Conservation (phyloP, 805 yeast species). For the Barnettozyma siamensis region DNA sequence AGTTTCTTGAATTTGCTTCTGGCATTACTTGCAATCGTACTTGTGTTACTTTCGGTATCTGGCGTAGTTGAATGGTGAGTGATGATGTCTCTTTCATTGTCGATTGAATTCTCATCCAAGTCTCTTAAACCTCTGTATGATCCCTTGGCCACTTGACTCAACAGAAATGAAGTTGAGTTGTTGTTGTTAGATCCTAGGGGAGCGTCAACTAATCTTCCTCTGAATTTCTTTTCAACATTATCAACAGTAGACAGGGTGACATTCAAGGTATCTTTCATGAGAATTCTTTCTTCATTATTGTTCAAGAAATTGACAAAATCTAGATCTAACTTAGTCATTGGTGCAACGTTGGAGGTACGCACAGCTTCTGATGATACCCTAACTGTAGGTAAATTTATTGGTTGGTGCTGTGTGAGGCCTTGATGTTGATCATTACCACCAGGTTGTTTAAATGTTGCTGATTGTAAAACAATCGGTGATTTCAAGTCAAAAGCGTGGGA, state of each 20-base stretch:
- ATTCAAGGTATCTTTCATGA: conserved; percentile 50
- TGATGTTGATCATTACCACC: neutral
- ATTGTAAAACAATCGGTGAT: neutral
- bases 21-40: conserved; percentile 11
- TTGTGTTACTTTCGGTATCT: conserved; percentile 16
- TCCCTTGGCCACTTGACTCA: conserved; percentile 41
- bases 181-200: conserved; percentile 42
- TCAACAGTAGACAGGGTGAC: conserved; percentile 42
- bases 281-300: conserved; percentile 54
- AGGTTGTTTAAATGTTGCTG: neutral
- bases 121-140: conserved; percentile 37
- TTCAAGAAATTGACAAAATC: conserved; percentile 53
- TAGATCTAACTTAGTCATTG: conserved; percentile 47
- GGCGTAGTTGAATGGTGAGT: conserved; percentile 15
- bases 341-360: conserved; percentile 19
- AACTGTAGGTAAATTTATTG: too few species aligned
- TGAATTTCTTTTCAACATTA: conserved; percentile 48
- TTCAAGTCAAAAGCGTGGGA: neutral
- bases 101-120: conserved; percentile 25
- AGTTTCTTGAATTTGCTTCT: conserved; percentile 21
- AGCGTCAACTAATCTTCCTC: conserved; percentile 53
- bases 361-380: neutral
- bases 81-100: conserved; percentile 26
- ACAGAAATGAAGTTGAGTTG: conserved; percentile 32
- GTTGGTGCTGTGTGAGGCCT: neutral